Conservation (phyloP, 352 stramenopile species). For the Phytopythium aichiense region DNA sequence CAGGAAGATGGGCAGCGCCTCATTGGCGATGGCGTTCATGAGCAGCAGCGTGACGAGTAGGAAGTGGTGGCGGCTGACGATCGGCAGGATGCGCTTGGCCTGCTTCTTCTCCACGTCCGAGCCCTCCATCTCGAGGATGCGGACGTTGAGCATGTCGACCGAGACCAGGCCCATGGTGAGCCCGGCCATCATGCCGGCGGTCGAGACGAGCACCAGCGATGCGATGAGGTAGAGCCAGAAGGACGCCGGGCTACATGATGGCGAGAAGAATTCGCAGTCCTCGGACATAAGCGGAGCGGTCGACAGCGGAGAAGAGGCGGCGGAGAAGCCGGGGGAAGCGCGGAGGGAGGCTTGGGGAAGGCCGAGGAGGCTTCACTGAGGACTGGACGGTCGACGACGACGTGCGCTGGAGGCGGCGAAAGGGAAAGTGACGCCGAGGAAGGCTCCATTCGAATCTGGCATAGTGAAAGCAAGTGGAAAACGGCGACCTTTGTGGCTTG, state of each 20-base stretch:
- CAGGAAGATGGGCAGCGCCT: constrained; percentile 49
- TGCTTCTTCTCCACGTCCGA: constrained; percentile 64
- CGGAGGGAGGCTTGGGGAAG: not conserved
- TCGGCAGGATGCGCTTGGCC: constrained; percentile 58
- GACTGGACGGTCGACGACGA: not conserved
- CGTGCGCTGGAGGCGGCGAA: not conserved
- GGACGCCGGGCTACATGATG: constrained; percentile 53
- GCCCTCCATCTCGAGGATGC: constrained; percentile 80
- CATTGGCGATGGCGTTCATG: constrained; percentile 70
- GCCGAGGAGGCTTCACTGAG: not conserved
- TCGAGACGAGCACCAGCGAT: constrained; percentile 44
- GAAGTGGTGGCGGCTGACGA: constrained; percentile 90
- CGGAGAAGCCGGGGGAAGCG: not conserved
- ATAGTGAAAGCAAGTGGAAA: constrained; percentile 2
- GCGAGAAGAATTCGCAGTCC: constrained; percentile 59
- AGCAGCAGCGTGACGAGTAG: constrained; percentile 94
- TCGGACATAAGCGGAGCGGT: constrained; percentile 20
- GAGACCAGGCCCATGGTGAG: constrained; percentile 79
- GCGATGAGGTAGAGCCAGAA: constrained; percentile 60
- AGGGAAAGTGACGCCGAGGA: not conserved
- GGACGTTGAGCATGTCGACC: constrained; percentile 79
- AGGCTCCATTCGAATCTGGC: not conserved
- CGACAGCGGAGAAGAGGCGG: constrained; percentile 3
- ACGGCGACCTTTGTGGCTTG: not conserved
- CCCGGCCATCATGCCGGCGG: constrained; percentile 65